phyloP scores from a whole-genome alignment of 441 rosid genomes.

The Euphorbia corollata region DNA sequence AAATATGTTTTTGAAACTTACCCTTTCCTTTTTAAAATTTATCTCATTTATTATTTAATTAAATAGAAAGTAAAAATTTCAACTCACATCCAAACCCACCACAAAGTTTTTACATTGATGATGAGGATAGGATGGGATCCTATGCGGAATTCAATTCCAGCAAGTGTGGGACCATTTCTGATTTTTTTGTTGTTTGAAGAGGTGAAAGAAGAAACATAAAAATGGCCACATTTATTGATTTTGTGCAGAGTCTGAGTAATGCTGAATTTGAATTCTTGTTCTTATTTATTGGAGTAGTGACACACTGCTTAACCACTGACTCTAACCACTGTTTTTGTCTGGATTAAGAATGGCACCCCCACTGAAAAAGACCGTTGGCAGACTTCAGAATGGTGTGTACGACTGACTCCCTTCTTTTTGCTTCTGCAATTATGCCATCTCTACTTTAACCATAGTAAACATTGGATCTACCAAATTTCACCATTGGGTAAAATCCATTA shows the following conservation, averaged over 20 bases:
- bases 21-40: too few relatives aligned
- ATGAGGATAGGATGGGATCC: too few relatives aligned
- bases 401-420: neutral
- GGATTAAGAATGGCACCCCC: slow-evolving; percentile 17
- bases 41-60: too few relatives aligned
- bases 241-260: neutral
- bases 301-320: neutral
- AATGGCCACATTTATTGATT: too few relatives aligned
- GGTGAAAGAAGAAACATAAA: neutral
- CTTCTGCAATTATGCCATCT: slow-evolving; percentile 12
- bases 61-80: too few relatives aligned
- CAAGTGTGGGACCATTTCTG: slow-evolving; percentile 16
- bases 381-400: neutral
- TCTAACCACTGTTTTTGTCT: slow-evolving; percentile 21
- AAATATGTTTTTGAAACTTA: too few relatives aligned
- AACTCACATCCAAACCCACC: too few relatives aligned
- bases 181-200: too few relatives aligned
- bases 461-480: neutral
- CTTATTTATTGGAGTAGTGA: neutral
- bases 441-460: neutral
- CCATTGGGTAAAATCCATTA: too few relatives aligned
- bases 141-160: neutral
- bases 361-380: neutral
- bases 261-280: neutral
- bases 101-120: too few relatives aligned